Evolutionary conservation across 768 basidiomycete genomes (phyloP).

Genomic region (Agaricus subrufescens): DNA sequence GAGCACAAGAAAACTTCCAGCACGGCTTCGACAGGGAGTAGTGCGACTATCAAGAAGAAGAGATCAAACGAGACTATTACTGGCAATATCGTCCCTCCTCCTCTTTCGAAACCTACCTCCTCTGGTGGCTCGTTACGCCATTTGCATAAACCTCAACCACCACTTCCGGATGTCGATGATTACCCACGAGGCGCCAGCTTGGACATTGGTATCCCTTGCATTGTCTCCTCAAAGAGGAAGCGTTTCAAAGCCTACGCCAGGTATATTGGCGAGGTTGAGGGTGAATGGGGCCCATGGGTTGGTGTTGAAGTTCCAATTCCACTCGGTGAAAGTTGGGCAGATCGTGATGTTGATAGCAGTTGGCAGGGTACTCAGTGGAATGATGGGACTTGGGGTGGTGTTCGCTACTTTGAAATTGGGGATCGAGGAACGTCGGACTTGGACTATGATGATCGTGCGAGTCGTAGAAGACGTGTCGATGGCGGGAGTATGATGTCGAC

Average conservation of each 20-base stretch:
- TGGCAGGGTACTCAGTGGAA: conserved; percentile 62
- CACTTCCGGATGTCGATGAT: conserved; percentile 11
- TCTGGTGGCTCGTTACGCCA: conserved; percentile 5
- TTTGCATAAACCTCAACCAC: conserved; percentile 6
- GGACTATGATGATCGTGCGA: conserved; percentile 51
- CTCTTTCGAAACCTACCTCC: conserved; percentile 6
- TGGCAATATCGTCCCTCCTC: conserved; percentile 19
- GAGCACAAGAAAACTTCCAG: conserved; percentile 45
- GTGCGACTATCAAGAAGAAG: conserved; percentile 34
- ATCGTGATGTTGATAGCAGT: conserved; percentile 33
- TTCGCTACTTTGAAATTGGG: conserved; percentile 81
- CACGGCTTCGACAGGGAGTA: conserved; percentile 36
- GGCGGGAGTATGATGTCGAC: conserved; percentile 16
- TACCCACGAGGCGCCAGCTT: conserved; percentile 63
- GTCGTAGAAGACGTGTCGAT: conserved; percentile 41
- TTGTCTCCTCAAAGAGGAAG: conserved; percentile 77
- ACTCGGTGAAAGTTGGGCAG: conserved; percentile 41
- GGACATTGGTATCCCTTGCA: conserved; percentile 86
- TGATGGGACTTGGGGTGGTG: conserved; percentile 78
- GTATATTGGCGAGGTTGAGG: conserved; percentile 84
- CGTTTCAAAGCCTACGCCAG: conserved; percentile 84
- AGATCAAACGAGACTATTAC: conserved; percentile 46
- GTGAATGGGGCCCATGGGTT: conserved; percentile 83
- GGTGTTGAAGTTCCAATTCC: conserved; percentile 82
- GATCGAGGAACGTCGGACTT: conserved; percentile 37